Evolutionary conservation across 139 green algal genomes (phyloP).

Genomic region (Astrephomene gubernaculifera): DNA sequence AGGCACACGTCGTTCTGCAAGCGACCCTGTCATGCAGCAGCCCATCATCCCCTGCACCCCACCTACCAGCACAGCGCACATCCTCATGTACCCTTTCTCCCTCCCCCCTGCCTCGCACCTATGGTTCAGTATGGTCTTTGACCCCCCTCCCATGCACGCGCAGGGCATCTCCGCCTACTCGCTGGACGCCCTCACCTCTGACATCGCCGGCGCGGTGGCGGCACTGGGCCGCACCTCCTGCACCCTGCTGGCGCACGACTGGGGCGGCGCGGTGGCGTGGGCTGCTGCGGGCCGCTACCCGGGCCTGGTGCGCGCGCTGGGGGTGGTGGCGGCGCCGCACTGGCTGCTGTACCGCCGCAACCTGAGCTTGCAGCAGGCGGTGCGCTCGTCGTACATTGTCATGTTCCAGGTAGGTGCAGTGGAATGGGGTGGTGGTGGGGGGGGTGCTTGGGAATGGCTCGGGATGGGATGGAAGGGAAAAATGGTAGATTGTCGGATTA

Average conservation of each 20-base stretch:
- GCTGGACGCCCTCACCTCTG: conserved; percentile 53
- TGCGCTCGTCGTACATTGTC: conserved; percentile 65
- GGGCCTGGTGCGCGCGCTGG: conserved; percentile 40
- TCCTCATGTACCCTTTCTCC: too few species aligned
- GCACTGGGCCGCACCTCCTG: conserved; percentile 65
- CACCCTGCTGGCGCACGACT: conserved; percentile 79
- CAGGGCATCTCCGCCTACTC: conserved; percentile 61
- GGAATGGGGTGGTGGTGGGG: not conserved
- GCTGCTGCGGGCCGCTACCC: conserved; percentile 53
- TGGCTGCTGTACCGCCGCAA: conserved; percentile 45
- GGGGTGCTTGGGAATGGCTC: not conserved
- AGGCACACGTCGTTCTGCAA: too few species aligned
- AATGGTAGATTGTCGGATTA: too few species aligned
- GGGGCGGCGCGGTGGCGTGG: conserved; percentile 66
- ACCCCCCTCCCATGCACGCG: too few species aligned
- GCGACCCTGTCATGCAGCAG: too few species aligned
- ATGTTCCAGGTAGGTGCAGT: conserved; percentile 48
- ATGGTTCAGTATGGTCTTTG: too few species aligned
- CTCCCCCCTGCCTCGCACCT: too few species aligned
- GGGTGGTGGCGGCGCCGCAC: conserved; percentile 50
- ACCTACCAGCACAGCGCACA: too few species aligned
- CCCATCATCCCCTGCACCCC: too few species aligned
- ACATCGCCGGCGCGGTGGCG: conserved; percentile 56
- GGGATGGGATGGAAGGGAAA: too few species aligned
- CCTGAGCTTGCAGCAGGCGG: conserved; percentile 31